Evolutionary conservation across 306 rosid genomes (phyloP).

Genomic region (Argentina anserina): DNA sequence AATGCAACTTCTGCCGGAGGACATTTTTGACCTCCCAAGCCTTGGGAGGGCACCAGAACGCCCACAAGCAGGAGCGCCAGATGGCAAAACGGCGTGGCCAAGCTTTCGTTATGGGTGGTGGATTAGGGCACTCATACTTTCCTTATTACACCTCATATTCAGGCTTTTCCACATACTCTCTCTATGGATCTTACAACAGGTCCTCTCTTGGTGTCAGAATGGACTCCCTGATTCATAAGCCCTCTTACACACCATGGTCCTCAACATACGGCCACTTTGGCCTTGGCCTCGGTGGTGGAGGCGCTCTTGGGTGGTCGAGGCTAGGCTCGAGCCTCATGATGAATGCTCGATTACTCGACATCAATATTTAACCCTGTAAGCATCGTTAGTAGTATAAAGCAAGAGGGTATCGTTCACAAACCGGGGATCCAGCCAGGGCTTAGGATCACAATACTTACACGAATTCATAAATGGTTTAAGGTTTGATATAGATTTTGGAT

Average conservation of each 20-base stretch:
- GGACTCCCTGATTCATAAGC: constrained; percentile 66
- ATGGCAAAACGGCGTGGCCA: constrained; percentile 58
- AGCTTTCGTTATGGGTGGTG: constrained; percentile 26
- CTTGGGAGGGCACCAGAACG: constrained; percentile 81
- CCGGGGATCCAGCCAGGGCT: too few relatives aligned
- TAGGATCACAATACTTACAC: too few relatives aligned
- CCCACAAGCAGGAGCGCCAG: constrained; percentile 72
- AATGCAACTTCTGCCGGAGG: constrained; percentile 67
- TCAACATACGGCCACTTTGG: constrained; percentile 13
- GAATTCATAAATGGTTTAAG: too few relatives aligned
- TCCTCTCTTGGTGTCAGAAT: constrained; percentile 46
- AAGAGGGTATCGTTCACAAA: too few relatives aligned
- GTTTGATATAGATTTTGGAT: too few relatives aligned
- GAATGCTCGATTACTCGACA: too few relatives aligned
- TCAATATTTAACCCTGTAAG: too few relatives aligned
- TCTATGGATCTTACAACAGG: constrained; percentile 32
- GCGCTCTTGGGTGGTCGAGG: constrained; percentile 13
- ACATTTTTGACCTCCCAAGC: constrained; percentile 77
- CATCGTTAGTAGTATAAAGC: too few relatives aligned
- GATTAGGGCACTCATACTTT: constrained; percentile 22
- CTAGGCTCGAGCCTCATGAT: constrained; percentile 1
- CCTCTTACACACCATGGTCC: background rate
- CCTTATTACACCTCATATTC: constrained; percentile 38
- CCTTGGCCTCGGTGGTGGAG: background rate
- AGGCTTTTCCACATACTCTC: constrained; percentile 16